Base-by-base conservation (phyloP, 495 filamentous ascomycete genomes). In the Penicillium bialowiezense region DNA sequence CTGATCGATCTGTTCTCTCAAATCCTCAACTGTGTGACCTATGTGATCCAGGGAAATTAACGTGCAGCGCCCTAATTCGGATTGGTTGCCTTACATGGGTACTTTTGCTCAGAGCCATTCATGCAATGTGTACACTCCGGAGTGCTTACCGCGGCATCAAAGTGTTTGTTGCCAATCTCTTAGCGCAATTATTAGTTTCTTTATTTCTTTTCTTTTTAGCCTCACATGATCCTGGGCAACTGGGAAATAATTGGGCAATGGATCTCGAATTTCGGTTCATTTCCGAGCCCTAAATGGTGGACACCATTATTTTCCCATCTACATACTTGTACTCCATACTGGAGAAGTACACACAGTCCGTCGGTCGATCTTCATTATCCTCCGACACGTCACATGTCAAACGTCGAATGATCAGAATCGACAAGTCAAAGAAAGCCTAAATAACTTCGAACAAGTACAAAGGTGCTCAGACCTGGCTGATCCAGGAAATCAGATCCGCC, bases 1-100 rank as follows among this genome's bases (percentile, higher is more conserved):
- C 8, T 26, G 23, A 26, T 26, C 23, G 3, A 4, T 8, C 3
- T 8, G 8, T 3, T 26, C 4, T 26, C 23, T n/a, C n/a, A n/a
- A 26, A 4, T 26, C 23, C 8, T 8, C 23, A 3, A 26, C 23
- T 26, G 23, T 26, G 23, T 26, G 23, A 26, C 23, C 23, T 26
- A 26, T 26, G 8, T 26, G 23, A 26, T 26, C 23, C 23, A 3
- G 23, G 23, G 7, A 32, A 32, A 32, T 32, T 32, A 32, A 32
- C 7, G 12, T 32, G 43, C 43, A 45, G 33, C 21, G 21, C 33
- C 32, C 43, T 46, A 46, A 18, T 37, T 26, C 21, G 20, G 43
- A 41, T 50, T 44, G 34, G 36, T 14, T 18, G 20, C 36, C 39
- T 48, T 48, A 44, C 53, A 48, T 55, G 41, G 48, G 10, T 32